A percentile compares a stretch with the other conserved stretches of the same genome.
Conservation (phyloP, 805 yeast genomes). For the Candida dajiaensis region DNA sequence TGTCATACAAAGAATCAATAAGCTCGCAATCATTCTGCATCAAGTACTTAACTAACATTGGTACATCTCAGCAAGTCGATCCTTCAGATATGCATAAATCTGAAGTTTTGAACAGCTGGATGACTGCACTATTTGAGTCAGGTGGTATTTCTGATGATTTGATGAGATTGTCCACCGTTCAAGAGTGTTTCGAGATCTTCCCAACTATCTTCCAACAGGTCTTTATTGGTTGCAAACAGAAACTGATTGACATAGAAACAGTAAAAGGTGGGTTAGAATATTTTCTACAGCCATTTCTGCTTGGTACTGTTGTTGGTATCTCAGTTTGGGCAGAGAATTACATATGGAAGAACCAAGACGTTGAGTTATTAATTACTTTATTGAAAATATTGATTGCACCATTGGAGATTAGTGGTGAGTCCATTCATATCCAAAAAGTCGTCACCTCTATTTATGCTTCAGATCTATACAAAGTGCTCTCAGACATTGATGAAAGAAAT, state of each 20-base stretch:
- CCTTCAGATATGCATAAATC: conserved; percentile 22
- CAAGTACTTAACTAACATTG: conserved; percentile 24
- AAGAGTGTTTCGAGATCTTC: conserved; percentile 61
- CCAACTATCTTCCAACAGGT: conserved; percentile 75
- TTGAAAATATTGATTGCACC: conserved; percentile 38
- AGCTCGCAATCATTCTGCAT: conserved; percentile 27
- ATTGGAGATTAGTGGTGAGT: conserved; percentile 38
- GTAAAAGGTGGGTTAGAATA: conserved; percentile 80
- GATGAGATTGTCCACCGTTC: conserved; percentile 57
- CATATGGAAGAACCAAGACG: conserved; percentile 28
- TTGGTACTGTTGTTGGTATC: conserved; percentile 50
- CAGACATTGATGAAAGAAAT: conserved; percentile 7
- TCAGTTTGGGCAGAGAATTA: conserved; percentile 43
- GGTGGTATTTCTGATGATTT: conserved; percentile 84
- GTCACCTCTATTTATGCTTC: conserved; percentile 25
- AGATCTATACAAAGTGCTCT: conserved; percentile 11
- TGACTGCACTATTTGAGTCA: conserved; percentile 71
- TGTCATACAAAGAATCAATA: conserved; percentile 12
- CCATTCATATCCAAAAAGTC: conserved; percentile 37
- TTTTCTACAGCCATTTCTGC: conserved; percentile 72
- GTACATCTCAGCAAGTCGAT: conserved; percentile 21
- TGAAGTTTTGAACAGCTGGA: conserved; percentile 60
- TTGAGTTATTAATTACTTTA: conserved; percentile 31
- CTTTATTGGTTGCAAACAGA: conserved; percentile 49
- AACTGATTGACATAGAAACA: conserved; percentile 50